phyloP scores from a whole-genome alignment of 257 asterid species.

The Paulownia fortunei region DNA sequence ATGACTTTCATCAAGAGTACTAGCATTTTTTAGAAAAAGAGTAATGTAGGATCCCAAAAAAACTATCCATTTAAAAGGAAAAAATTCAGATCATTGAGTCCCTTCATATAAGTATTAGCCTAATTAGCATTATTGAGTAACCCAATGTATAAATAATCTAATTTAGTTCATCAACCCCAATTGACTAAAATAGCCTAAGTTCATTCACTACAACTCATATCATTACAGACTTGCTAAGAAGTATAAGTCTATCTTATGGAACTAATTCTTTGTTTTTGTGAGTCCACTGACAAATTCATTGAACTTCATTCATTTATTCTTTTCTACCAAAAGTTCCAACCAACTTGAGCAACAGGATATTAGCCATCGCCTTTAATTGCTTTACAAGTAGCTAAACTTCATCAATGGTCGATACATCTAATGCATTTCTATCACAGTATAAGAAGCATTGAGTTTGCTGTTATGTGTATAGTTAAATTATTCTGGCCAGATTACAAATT shows the following conservation, averaged over 20 bases:
- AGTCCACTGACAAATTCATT: background rate
- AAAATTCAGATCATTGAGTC: background rate
- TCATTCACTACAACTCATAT: background rate
- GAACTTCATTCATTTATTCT: background rate
- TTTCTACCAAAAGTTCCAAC: background rate
- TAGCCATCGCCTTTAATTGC: background rate
- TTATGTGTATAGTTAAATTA: background rate
- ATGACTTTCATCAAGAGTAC: background rate
- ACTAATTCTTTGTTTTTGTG: background rate
- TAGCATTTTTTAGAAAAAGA: background rate
- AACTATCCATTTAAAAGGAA: background rate
- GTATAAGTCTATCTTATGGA: background rate
- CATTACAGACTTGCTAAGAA: background rate
- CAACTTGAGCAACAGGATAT: background rate
- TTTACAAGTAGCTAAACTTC: background rate
- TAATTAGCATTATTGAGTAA: background rate
- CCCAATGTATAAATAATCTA: background rate
- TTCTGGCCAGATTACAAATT: background rate
- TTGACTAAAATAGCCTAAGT: background rate
- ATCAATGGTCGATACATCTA: background rate
- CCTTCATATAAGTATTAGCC: background rate
- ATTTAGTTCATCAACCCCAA: background rate
- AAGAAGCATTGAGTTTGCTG: background rate
- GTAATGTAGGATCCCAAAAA: background rate
- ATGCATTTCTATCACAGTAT: background rate